A percentile compares a stretch with the other conserved stretches of the same genome.
Conservation (phyloP, 768 basidiomycete genomes). For the Hygrocybe coccinea region DNA sequence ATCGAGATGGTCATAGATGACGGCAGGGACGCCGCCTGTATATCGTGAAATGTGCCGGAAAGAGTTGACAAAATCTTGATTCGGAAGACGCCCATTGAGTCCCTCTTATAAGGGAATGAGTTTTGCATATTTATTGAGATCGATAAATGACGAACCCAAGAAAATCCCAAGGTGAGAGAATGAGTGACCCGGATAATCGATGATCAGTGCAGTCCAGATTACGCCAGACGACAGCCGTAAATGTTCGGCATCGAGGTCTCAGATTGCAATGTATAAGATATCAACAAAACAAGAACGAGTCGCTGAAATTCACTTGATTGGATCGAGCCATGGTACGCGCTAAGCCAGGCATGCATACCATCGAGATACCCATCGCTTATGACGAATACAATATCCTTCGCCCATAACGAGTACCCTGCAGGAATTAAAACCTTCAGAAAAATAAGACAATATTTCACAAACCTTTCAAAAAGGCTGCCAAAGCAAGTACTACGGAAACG, state of each 20-base stretch:
- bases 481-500: constrained; percentile 73
- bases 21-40: constrained; percentile 70
- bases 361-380: constrained; percentile 84
- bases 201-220: constrained; percentile 91
- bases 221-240: constrained; percentile 72
- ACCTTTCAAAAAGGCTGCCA: constrained; percentile 87
- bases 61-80: constrained; percentile 91
- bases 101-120: constrained; percentile 64
- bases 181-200: constrained; percentile 96
- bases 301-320: constrained; percentile 51
- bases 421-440: constrained; percentile 3
- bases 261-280: neutral
- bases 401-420: constrained; percentile 84
- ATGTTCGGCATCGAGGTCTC: constrained; percentile 64
- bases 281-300: neutral
- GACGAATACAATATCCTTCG: constrained; percentile 88
- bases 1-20: constrained; percentile 76
- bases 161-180: constrained; percentile 95
- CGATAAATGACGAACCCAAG: constrained; percentile 60
- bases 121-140: neutral
- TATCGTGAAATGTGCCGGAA: constrained; percentile 65
- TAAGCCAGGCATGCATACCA: constrained; percentile 91
- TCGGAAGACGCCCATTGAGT: constrained; percentile 89
- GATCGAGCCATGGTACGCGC: constrained; percentile 66
- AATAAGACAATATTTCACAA: constrained; percentile 15